Base-by-base conservation (phyloP, 1,139 yeast genomes). In the Martiniozyma asiatica region DNA sequence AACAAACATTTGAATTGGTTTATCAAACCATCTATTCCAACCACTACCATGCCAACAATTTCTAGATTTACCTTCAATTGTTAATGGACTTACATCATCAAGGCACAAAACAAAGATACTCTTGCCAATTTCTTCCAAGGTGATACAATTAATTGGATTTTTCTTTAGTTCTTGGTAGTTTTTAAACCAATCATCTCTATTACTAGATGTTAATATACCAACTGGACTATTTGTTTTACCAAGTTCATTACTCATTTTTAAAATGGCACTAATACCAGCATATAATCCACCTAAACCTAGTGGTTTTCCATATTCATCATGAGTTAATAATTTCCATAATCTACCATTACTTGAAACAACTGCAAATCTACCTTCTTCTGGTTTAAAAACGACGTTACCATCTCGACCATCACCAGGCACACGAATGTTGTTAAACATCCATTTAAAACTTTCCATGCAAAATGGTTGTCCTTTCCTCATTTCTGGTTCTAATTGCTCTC, bases 41-140 rank as follows among this genome's bases (percentile, higher is more conserved):
- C 96, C 96, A 56, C 84, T 74, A 18, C 97, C 96, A 59, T 85
- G 95, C 97, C 97, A 89, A 56, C 76, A 71, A 56, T 73, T 78
- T 49, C 74, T 74, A 9, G 95, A 77, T 51, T 87, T 80, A 53
- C 84, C 94, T 53, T 79, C 92, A 42, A 79, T 65, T 20, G 94
- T 77, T 34, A 74, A 62, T 18, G 97, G 96, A 26, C 59, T 50
- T n/a, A 32, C 26, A 38, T 68, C 68, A 52, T 89, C 98, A 35
- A 89, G 66, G 47, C 89, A 74, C 34, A 89, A 56, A 10, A 87
- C 70, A 52, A 85, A 89, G 0, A 95, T 73, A 4, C 94, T 65
- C 35, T 80, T 74, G 47, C 74, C 78, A 37, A 89, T 79, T 20
- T 74, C 65, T 44, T 73, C 75, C 27, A 87, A 56, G 3, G 84